A percentile compares a stretch with the other conserved stretches of the same genome.
These are phyloP conservation scores for Aureobasidium sp. DNA, from an alignment of 2,329 filamentous ascomycete species.

Conservation along the genomic window DNA sequence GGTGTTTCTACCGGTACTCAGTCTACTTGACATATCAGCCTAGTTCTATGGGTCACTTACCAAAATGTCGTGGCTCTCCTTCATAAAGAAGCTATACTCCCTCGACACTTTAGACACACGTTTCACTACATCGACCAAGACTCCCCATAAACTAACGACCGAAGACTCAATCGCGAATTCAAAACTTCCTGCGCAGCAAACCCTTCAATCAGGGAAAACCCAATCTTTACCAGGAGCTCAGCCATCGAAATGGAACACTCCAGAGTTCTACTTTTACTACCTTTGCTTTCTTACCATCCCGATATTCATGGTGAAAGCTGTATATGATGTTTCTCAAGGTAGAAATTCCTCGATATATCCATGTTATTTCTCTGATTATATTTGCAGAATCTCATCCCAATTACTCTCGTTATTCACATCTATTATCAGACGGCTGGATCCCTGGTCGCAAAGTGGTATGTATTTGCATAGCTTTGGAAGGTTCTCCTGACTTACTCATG, in stretches of 20 bases:
- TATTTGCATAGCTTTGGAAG: neutral
- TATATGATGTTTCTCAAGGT: slow-evolving; percentile 80
- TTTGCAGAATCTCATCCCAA: slow-evolving; percentile 67
- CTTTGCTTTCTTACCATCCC: slow-evolving; percentile 69
- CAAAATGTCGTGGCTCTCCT: slow-evolving; percentile 22
- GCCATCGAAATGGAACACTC: slow-evolving; percentile 74
- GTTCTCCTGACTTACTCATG: neutral
- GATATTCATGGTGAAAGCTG: slow-evolving; percentile 78
- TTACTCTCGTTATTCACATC: slow-evolving; percentile 64
- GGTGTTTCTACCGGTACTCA: too few species aligned
- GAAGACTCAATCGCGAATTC: slow-evolving; percentile 13
- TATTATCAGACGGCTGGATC: slow-evolving; percentile 81
- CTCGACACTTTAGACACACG: slow-evolving; percentile 64
- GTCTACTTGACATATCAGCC: too few species aligned
- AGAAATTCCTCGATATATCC: slow-evolving; percentile 15
- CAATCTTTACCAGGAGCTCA: slow-evolving; percentile 35
- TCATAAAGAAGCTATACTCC: slow-evolving; percentile 52
- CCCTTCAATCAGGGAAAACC: slow-evolving; percentile 25
- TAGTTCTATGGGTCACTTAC: neutral
- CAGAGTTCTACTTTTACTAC: slow-evolving; percentile 80
- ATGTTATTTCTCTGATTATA: neutral
- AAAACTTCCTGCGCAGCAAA: slow-evolving; percentile 21
- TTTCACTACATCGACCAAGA: slow-evolving; percentile 62
- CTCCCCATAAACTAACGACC: slow-evolving; percentile 40
- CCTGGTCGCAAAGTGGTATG: slow-evolving; percentile 78